Conservation (phyloP, 1,284 basidiomycete species). For the Boletus hoseneyae region DNA sequence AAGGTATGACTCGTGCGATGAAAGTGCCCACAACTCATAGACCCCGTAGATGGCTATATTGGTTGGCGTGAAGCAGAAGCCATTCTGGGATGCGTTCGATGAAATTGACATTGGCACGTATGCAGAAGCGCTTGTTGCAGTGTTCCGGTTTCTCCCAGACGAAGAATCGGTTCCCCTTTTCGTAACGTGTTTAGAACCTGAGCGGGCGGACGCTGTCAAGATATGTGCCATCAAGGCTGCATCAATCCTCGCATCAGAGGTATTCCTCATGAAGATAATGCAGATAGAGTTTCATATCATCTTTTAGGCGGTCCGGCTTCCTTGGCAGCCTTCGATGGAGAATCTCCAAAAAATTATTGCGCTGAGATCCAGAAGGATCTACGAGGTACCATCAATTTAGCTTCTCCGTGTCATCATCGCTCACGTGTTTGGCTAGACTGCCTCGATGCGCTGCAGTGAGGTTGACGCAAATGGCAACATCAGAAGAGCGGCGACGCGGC, state of each 20-base stretch:
- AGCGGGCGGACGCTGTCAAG: conserved; percentile 77
- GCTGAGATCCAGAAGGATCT: conserved; percentile 51
- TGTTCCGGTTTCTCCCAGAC: conserved; percentile 67
- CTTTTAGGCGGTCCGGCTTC: conserved; percentile 49
- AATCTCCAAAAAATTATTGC: conserved; percentile 45
- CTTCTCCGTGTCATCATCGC: conserved; percentile 8
- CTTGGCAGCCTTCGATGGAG: conserved; percentile 54
- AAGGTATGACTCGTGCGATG: conserved; percentile 46
- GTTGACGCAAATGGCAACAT: conserved; percentile 53
- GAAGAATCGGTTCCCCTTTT: conserved; percentile 63
- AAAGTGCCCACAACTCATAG: conserved; percentile 6
- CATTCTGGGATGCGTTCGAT: conserved; percentile 69
- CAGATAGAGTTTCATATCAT: conserved; percentile 6
- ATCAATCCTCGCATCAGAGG: conserved; percentile 31
- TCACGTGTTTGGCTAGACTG: conserved; percentile 35
- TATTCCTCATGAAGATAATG: conserved; percentile 20
- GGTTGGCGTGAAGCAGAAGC: conserved; percentile 48
- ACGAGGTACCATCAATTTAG: conserved; percentile 41
- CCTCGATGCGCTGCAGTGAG: conserved; percentile 51
- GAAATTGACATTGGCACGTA: conserved; percentile 80
- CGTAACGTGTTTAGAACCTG: conserved; percentile 62
- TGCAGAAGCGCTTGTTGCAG: conserved; percentile 67
- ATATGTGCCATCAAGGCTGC: conserved; percentile 69
- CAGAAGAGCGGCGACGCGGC: conserved; percentile 52
- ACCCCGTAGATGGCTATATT: conserved; percentile 42